Base-by-base conservation (phyloP, 768 basidiomycete species). In the Termitomyces sp. region DNA sequence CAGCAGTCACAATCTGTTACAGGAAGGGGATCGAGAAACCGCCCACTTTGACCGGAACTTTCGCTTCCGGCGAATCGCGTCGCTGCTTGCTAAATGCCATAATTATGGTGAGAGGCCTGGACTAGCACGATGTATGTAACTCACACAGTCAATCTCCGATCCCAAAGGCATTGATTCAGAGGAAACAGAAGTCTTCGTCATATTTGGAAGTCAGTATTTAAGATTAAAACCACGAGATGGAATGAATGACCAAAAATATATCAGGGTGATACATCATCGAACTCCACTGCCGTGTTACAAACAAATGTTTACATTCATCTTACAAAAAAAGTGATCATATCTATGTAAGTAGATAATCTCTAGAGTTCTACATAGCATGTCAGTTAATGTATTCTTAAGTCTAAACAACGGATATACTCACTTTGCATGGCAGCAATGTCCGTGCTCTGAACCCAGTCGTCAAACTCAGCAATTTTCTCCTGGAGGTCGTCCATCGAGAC, bases 381-480 rank as follows among this genome's bases (percentile, higher is more conserved):
- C 47, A 66, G 43, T 40, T 37, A n/a, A 25, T 17, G 37, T 37
- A 29, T 44, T 50, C 35, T 19, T 17, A 59, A 21, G 21, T 23
- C 12, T 16, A 16, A 49, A n/a, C n/a, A 14, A 10, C 2, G 1
- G 5, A 23, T 29, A 21, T 17, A 73, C 80, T 62, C 70, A 93
- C 92, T 95, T 74, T 95, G 93, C 93, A 95, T 95, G 60, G 93
- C 95, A 62, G 89, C 87, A 61, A 98, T 72, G 71, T 98, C 95
- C 31, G 89, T 79, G 72, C 92, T 94, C 81, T 97, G 95, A 61
- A 96, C 84, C 67, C 85, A 89, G 66, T 94, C 92, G 12, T 92
- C 91, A 59, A 91, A 85, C 64, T 90, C 93, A 5, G 76, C 77
- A 59, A 97, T 79, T 79, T 90, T 82, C 72, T 98, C 96, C 74